phyloP scores from a whole-genome alignment of 495 filamentous ascomycete genomes.

The Parachaetomium inaequale region DNA sequence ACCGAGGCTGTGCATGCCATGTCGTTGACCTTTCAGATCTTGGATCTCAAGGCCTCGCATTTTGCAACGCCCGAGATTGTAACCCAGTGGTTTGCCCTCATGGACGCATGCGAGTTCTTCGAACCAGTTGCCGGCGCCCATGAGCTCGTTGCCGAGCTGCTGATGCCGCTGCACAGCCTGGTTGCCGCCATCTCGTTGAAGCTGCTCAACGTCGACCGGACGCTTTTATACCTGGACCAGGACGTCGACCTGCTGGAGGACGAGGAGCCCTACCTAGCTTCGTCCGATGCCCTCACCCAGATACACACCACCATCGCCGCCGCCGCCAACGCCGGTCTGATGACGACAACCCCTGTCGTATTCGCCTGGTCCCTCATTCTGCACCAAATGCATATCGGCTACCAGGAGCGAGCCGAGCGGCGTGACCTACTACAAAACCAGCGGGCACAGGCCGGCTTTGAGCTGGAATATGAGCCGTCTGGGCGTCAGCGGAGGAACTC shows the following conservation, averaged over 20 bases:
- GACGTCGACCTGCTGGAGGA: conserved; percentile 40
- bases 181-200: conserved; percentile 68
- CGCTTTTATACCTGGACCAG: conserved; percentile 42
- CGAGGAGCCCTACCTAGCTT: conserved; percentile 58
- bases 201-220: conserved; percentile 63
- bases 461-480: conserved; percentile 40
- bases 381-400: conserved; percentile 61
- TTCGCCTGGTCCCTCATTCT: conserved; percentile 76
- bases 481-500: conserved; percentile 44
- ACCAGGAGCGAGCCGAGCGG: conserved; percentile 53
- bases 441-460: conserved; percentile 55
- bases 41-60: conserved; percentile 54
- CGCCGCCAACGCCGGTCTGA: conserved; percentile 45
- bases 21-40: conserved; percentile 66
- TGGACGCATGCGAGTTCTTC: conserved; percentile 62
- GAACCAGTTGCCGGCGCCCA: conserved; percentile 52
- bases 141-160: conserved; percentile 50
- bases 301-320: conserved; percentile 60
- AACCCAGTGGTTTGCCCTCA: conserved; percentile 67
- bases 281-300: conserved; percentile 56
- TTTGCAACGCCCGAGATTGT: conserved; percentile 58
- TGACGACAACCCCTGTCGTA: conserved; percentile 60
- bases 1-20: conserved; percentile 69
- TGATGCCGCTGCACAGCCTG: conserved; percentile 61
- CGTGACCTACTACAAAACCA: conserved; percentile 61